A percentile compares a stretch with the other conserved stretches of the same genome.
Conservation (phyloP, 352 stramenopile species). For the Stephanocyclus meneghinianus region DNA sequence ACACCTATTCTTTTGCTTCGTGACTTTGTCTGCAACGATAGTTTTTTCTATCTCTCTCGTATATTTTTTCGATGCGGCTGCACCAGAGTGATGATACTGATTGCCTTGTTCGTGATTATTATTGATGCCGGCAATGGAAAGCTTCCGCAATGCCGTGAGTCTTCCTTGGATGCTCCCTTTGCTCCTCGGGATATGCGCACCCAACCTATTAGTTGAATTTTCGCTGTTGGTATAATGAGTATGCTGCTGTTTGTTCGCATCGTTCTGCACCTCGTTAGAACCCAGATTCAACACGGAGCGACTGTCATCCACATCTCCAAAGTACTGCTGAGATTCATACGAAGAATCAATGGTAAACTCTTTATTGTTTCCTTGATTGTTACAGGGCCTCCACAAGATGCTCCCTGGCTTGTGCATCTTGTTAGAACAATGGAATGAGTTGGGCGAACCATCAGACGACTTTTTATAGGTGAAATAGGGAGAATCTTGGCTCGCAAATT, state of each 20-base stretch:
- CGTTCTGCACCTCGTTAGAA: too few relatives aligned
- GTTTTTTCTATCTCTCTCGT: background rate
- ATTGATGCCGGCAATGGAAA: background rate
- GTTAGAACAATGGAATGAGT: background rate
- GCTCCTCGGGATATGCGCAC: background rate
- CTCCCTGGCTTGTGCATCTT: too few relatives aligned
- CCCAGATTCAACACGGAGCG: too few relatives aligned
- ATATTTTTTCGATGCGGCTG: background rate
- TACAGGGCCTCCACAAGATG: too few relatives aligned
- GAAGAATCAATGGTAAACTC: too few relatives aligned
- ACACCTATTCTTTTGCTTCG: too few relatives aligned
- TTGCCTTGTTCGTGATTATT: background rate
- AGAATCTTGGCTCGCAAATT: background rate
- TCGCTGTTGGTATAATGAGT: background rate
- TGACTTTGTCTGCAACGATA: background rate
- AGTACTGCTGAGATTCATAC: too few relatives aligned
- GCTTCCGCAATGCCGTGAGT: background rate
- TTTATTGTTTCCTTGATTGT: too few relatives aligned
- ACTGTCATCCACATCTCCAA: too few relatives aligned
- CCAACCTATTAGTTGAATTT: background rate
- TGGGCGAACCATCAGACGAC: background rate
- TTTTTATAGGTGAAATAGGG: background rate
- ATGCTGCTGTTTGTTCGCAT: background rate
- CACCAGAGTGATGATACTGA: background rate
- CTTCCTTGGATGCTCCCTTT: background rate